Conservation (phyloP, 2,329 filamentous ascomycete genomes). For the Beauveria scarabaeidicola region DNA sequence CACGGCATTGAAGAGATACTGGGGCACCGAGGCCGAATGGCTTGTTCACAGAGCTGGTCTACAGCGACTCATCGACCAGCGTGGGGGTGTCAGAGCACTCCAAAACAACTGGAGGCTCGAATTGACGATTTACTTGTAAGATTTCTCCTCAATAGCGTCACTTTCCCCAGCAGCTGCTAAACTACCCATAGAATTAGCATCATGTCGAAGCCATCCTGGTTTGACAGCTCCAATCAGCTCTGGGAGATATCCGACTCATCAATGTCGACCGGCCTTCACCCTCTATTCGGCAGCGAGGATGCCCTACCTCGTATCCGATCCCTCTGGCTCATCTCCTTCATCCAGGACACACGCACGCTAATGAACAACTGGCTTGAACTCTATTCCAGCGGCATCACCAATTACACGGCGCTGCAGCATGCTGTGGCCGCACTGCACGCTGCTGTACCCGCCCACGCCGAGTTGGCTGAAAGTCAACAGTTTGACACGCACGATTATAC, state of each 20-base stretch:
- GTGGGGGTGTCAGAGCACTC: background rate
- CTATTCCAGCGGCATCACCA: background rate
- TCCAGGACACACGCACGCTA: conserved; percentile 5
- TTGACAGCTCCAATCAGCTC: conserved; percentile 7
- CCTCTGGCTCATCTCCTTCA: conserved; percentile 6
- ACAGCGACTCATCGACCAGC: background rate
- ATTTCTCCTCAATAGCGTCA: background rate
- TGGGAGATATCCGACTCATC: background rate
- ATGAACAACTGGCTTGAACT: conserved; percentile 4
- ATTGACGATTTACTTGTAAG: background rate
- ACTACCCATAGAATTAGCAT: background rate
- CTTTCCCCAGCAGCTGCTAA: background rate
- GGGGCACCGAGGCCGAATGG: conserved; percentile 9
- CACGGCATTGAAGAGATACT: background rate
- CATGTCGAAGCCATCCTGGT: conserved; percentile 3
- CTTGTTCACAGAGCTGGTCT: background rate
- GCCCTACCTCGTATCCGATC: background rate
- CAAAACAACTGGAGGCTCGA: conserved; percentile 5
- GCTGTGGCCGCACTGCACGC: background rate
- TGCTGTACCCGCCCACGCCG: background rate
- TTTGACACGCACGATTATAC: background rate
- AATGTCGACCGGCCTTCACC: background rate
- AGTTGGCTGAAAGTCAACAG: background rate
- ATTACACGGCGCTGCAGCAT: background rate
- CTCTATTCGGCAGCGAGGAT: background rate